Evolutionary conservation across 75 land plant genomes (phyloP).

Genomic region (Pinus taeda): DNA sequence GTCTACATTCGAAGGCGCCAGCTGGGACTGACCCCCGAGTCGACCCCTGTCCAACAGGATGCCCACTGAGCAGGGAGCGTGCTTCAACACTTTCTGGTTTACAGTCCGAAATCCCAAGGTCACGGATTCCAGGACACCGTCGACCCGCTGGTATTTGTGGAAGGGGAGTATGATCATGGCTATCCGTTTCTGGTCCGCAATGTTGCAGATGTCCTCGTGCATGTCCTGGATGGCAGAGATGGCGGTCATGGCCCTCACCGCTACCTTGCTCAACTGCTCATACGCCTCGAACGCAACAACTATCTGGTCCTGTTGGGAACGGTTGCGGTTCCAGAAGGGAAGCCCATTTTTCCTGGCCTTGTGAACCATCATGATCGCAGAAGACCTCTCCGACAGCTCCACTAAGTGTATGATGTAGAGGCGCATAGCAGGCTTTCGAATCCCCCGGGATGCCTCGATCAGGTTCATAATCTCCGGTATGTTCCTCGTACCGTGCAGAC

Average conservation of each 20-base stretch:
- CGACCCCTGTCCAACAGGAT: conserved; percentile 16
- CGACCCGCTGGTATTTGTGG: conserved; percentile 24
- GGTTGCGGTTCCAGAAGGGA: background rate
- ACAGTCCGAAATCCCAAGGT: conserved; percentile 22
- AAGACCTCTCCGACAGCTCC: no score
- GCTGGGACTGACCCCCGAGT: no score
- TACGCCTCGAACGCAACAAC: conserved; percentile 72
- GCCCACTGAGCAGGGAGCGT: conserved; percentile 75
- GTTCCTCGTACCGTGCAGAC: no score
- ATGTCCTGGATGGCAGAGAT: conserved; percentile 28
- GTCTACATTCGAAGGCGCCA: no score
- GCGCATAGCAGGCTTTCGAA: conserved; percentile 22
- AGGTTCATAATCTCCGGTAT: no score
- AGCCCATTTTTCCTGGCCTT: no score
- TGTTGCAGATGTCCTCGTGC: no score
- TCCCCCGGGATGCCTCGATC: conserved; percentile 45
- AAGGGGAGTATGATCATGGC: no score
- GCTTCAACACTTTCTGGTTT: conserved; percentile 8
- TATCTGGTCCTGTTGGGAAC: conserved; percentile 36
- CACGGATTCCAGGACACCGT: conserved; percentile 52
- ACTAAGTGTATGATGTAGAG: conserved; percentile 47
- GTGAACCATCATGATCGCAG: no score
- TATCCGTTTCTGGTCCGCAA: no score
- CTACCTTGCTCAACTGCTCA: conserved; percentile 1
- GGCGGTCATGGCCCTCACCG: conserved; percentile 69